Evolutionary conservation across 257 asterid genomes (phyloP).

Genomic region (Pogostemon cablin): DNA sequence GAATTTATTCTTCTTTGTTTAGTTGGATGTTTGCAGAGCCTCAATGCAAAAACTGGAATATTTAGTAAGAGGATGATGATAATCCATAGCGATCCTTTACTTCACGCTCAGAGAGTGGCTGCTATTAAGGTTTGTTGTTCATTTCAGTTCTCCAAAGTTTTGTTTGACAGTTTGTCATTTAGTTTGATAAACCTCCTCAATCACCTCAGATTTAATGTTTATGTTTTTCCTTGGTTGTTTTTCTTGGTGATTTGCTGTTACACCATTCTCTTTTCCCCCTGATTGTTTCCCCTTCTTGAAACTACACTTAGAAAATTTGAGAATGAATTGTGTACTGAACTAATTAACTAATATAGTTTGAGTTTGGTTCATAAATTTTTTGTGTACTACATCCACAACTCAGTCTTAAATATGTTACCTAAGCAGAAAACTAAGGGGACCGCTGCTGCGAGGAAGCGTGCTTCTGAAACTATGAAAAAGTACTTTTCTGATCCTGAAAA

Average conservation of each 20-base stretch:
- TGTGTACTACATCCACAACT: neutral
- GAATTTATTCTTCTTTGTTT: constrained; percentile 64
- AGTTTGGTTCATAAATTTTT: neutral
- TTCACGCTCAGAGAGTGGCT: constrained; percentile 88
- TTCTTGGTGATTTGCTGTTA: neutral
- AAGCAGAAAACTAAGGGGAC: constrained; percentile 78
- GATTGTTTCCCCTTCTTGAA: no score
- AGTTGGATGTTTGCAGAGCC: constrained; percentile 99
- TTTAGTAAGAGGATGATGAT: constrained; percentile 92
- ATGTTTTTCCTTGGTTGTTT: no score
- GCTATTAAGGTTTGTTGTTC: constrained; percentile 77
- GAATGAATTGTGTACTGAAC: neutral
- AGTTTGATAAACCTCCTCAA: neutral
- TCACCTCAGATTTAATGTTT: no score
- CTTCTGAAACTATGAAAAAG: constrained; percentile 85
- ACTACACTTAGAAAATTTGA: neutral
- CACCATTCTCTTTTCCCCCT: neutral
- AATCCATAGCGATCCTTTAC: constrained; percentile 80
- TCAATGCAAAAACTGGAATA: constrained; percentile 88
- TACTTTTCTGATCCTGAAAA: constrained; percentile 84
- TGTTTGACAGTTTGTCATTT: neutral
- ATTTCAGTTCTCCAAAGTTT: neutral
- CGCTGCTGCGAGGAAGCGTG: constrained; percentile 76
- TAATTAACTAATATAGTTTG: neutral
- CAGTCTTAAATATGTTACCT: constrained; percentile 3